Evolutionary conservation across 2,329 filamentous ascomycete genomes (phyloP).

Genomic region (Chrysoporthe puriensis): DNA sequence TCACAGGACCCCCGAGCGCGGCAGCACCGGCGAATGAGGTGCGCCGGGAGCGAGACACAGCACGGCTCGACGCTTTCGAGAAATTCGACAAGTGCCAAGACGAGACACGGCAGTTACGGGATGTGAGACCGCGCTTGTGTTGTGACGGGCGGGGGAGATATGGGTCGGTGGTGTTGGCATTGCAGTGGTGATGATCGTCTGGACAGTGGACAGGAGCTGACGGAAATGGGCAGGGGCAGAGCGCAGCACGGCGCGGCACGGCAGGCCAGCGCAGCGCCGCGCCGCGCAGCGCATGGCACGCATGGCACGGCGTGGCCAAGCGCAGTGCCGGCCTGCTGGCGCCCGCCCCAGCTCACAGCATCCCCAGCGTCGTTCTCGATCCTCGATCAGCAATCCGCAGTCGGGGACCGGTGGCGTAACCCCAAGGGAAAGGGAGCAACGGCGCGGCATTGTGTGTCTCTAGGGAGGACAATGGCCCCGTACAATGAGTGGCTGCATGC

Average conservation of each 20-base stretch:
- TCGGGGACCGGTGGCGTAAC: conserved; percentile 1
- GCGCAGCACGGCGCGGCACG: not conserved
- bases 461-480: not conserved
- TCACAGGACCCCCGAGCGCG: not conserved
- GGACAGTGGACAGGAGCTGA: not conserved
- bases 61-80: not conserved
- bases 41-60: not conserved
- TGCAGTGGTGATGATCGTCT: not conserved
- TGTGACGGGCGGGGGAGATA: not conserved
- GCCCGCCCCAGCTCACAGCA: not conserved
- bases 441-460: conserved; percentile 6
- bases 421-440: not conserved
- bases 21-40: not conserved
- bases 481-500: conserved; percentile 7
- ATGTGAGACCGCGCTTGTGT: not conserved
- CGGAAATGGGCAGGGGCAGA: not conserved
- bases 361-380: not conserved
- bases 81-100: not conserved
- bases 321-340: not conserved
- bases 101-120: conserved; percentile 5
- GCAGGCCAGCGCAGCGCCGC: not conserved
- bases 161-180: not conserved
- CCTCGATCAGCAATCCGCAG: not conserved
- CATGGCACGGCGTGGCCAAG: not conserved
- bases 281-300: not conserved